Evolutionary conservation across 2,329 filamentous ascomycete species (phyloP).

Genomic region (Coniochaeta ligniaria): DNA sequence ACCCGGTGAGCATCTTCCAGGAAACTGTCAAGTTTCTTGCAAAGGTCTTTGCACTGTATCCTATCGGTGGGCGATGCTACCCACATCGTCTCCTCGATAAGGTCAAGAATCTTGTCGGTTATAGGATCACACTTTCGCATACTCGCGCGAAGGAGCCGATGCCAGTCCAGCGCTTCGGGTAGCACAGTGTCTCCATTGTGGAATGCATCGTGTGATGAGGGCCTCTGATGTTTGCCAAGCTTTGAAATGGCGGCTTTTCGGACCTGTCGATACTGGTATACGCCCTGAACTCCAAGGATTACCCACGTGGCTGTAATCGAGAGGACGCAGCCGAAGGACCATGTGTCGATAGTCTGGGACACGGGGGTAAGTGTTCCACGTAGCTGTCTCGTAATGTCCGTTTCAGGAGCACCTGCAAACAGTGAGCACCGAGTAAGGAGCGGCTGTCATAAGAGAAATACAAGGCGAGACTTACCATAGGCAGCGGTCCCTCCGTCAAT

Average conservation of each 20-base stretch:
- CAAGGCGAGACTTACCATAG: not conserved
- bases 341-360: not conserved
- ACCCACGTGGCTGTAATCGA: conserved; percentile 1
- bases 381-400: not conserved
- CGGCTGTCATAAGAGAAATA: not conserved
- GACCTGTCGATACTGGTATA: not conserved
- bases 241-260: not conserved
- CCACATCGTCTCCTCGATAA: not conserved
- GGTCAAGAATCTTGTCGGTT: conserved; percentile 1
- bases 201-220: not conserved
- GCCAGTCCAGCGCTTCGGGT: not conserved
- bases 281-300: not conserved
- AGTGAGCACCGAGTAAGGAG: not conserved
- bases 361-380: not conserved
- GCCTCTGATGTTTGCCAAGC: not conserved
- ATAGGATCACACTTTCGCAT: not conserved
- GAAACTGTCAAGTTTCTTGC: not conserved
- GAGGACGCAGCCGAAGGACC: conserved; percentile 2
- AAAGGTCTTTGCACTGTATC: not conserved
- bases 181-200: not conserved
- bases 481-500: not conserved
- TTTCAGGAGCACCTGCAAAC: not conserved
- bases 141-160: not conserved
- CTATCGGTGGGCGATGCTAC: not conserved
- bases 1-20: not conserved